These are phyloP conservation scores for Brasilioporus rufonigricans DNA, from an alignment of 768 basidiomycete genomes.

Conservation along the genomic window DNA sequence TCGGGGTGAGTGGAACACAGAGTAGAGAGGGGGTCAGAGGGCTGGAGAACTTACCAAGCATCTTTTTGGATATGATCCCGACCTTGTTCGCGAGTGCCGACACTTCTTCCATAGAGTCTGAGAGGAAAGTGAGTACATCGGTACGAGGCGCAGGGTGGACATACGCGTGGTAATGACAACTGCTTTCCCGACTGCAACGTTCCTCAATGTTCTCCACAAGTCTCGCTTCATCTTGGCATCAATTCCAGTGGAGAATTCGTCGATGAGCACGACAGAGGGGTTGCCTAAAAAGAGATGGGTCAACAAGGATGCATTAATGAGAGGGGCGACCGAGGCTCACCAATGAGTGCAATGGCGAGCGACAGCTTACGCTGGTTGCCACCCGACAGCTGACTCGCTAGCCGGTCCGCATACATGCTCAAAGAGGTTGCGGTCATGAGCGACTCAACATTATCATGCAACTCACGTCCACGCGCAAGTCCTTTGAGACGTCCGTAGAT, in stretches of 20 bases:
- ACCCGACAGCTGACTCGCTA: constrained; percentile 74
- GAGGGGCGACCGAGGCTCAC: constrained; percentile 28
- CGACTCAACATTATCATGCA: constrained; percentile 52
- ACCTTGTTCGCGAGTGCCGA: constrained; percentile 74
- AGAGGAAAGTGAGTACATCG: background rate
- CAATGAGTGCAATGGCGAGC: constrained; percentile 73
- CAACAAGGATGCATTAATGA: background rate
- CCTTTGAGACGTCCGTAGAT: constrained; percentile 78
- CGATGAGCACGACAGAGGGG: constrained; percentile 74
- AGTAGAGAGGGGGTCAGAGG: background rate
- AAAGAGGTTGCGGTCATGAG: constrained; percentile 61
- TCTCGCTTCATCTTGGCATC: constrained; percentile 83
- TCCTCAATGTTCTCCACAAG: constrained; percentile 74
- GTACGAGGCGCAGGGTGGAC: no score
- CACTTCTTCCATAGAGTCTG: constrained; percentile 84
- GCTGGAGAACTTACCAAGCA: constrained; percentile 49
- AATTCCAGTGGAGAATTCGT: constrained; percentile 82
- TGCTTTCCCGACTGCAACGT: constrained; percentile 64
- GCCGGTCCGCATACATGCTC: constrained; percentile 57
- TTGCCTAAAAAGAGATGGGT: constrained; percentile 47
- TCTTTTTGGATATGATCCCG: constrained; percentile 67
- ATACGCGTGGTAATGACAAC: constrained; percentile 74
- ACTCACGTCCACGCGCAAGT: constrained; percentile 45
- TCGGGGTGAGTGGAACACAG: background rate
- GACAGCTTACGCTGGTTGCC: constrained; percentile 79